Evolutionary conservation across 2,329 filamentous ascomycete species (phyloP).

Genomic region (Dactylella cylindrospora): DNA sequence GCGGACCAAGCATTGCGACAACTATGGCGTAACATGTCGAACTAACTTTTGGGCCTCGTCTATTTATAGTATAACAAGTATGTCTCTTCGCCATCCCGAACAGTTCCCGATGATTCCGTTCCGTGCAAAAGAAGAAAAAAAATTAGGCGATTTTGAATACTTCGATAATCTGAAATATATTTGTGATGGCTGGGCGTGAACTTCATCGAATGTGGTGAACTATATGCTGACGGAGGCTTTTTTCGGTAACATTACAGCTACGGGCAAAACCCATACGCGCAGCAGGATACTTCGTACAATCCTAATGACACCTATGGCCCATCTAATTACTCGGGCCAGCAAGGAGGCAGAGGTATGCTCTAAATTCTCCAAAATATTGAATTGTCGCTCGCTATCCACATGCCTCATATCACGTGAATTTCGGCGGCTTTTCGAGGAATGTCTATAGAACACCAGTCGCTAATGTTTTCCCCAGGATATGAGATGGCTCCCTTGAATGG

Average conservation of each 20-base stretch:
- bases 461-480: constrained; percentile 45
- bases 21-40: too few relatives aligned
- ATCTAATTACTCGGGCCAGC: constrained; percentile 30
- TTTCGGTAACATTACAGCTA: constrained; percentile 10
- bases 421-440: constrained; percentile 26
- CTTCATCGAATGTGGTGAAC: too few relatives aligned
- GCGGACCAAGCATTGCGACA: too few relatives aligned
- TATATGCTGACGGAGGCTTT: constrained; percentile 7
- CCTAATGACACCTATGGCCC: constrained; percentile 42
- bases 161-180: too few relatives aligned
- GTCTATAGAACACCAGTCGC: constrained; percentile 7
- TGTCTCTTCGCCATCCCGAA: constrained; percentile 6
- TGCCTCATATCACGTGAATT: constrained; percentile 1
- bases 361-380: constrained; percentile 27
- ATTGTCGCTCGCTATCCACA: constrained; percentile 1
- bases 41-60: too few relatives aligned
- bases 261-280: constrained; percentile 45
- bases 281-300: constrained; percentile 36
- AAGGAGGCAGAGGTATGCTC: constrained; percentile 27
- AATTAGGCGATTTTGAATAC: too few relatives aligned
- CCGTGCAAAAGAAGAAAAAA: too few relatives aligned
- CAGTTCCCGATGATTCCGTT: neutral
- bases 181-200: too few relatives aligned
- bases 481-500: constrained; percentile 33
- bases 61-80: constrained; percentile 30